Evolutionary conservation across 148 eudicot species (phyloP), one percentile per base, ranked within the genome.

Genomic region (Simmondsia chinensis): DNA sequence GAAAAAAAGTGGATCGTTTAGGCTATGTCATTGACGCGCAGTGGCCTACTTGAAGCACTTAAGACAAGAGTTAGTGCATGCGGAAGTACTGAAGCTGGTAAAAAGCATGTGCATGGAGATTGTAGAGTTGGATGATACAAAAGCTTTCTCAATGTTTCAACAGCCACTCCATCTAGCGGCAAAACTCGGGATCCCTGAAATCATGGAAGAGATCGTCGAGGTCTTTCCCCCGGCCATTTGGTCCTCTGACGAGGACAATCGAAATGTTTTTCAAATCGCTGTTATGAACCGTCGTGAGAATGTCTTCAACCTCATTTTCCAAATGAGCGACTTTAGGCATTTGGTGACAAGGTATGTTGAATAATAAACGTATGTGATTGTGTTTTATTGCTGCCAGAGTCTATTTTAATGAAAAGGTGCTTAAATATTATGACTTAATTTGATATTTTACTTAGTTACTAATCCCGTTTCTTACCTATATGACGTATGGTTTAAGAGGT

Each of bases 231-330:
- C 22, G 9, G 45, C 26, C 1, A 40, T 40, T 20, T 20, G 22
- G 24, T 40, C 25, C 2, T 20, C 22, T 18, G 45, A 40, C 20
- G 45, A 40, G 7, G 22, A 40, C 7, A 19, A 40, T 8, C 9
- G 45, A 5, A 40, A 40, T 9, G 25, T 40, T 8, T 40, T 40
- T 40, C 45, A 40, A 9, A 5, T 40, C 9, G 45, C 45, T 7
- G 45, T 40, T 20, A 5, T 40, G 26, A 18, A 40, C 26, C 45
- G 45, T 16, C 20, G 45, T 9, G 45, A 40, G 26, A 40, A 40
- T 18, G 45, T 40, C 10, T 40, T 40, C 45, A 40, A 21, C n/a
- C 45, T 40, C 12, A 40, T 40, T 16, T 40, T 16, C 20, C 45
- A 40, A 21, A 11, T 40, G 22, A 18, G 24, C 14, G 14, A 12